phyloP scores from a whole-genome alignment of 441 rosid genomes.

The Syzygium syzygioides region DNA sequence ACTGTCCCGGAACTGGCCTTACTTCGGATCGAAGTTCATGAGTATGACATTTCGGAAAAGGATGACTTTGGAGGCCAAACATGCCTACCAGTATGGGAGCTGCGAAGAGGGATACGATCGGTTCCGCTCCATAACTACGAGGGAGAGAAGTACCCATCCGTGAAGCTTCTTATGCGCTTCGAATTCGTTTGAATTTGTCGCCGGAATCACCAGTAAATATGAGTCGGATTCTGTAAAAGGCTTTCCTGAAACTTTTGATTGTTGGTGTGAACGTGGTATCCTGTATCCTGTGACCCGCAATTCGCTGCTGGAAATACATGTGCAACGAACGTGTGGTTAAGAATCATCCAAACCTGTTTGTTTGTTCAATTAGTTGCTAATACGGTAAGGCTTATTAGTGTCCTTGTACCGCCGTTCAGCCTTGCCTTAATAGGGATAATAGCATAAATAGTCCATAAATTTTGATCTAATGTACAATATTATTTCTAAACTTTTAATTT shows the following conservation, averaged over 20 bases:
- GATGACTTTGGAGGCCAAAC: slow-evolving; percentile 18
- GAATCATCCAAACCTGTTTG: neutral
- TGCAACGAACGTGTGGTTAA: neutral
- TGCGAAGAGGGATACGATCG: slow-evolving; percentile 1
- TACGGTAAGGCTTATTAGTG: too few relatives aligned
- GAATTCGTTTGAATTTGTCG: neutral
- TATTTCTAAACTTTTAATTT: too few relatives aligned
- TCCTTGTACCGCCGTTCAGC: too few relatives aligned
- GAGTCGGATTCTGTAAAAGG: neutral
- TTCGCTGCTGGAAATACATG: neutral
- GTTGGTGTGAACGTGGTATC: neutral
- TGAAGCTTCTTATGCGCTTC: slow-evolving; percentile 13
- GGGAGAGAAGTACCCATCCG: slow-evolving; percentile 10
- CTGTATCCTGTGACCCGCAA: neutral
- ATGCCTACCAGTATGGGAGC: slow-evolving; percentile 10
- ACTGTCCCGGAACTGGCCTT: slow-evolving; percentile 11
- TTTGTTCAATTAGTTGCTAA: neutral
- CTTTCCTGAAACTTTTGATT: neutral
- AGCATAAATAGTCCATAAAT: too few relatives aligned
- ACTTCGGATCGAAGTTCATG: slow-evolving; percentile 9
- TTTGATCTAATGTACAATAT: too few relatives aligned
- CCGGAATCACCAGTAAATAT: neutral
- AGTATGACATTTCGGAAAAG: slow-evolving; percentile 10
- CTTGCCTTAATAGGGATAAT: too few relatives aligned
- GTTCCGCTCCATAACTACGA: neutral